These are phyloP conservation scores for Apiosordaria backusii DNA, from an alignment of 495 filamentous ascomycete species.

Conservation along the genomic window DNA sequence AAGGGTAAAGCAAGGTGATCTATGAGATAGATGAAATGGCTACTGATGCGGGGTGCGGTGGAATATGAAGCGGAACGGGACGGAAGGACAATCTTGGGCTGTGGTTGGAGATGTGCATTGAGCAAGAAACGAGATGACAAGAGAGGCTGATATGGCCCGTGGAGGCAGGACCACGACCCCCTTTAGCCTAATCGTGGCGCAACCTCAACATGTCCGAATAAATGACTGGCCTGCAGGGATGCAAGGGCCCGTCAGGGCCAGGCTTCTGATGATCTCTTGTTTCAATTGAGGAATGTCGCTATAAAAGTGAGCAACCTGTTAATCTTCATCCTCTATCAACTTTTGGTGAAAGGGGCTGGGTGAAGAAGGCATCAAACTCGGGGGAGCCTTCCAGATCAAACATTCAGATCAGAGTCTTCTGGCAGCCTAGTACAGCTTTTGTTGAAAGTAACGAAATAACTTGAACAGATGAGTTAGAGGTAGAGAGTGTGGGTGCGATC, in stretches of 20 bases:
- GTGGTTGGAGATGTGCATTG: conserved; percentile 23
- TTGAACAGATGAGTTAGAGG: no score
- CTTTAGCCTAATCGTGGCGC: conserved; percentile 17
- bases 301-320: background rate
- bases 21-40: conserved; percentile 22
- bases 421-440: no score
- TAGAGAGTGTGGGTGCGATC: no score
- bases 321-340: no score
- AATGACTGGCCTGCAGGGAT: background rate
- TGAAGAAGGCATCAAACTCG: no score
- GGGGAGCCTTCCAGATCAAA: no score
- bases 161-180: background rate
- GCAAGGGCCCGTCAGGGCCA: background rate
- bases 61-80: conserved; percentile 26
- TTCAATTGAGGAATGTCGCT: background rate
- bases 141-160: conserved; percentile 13
- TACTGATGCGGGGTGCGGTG: conserved; percentile 15
- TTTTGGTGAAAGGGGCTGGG: no score
- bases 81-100: conserved; percentile 13
- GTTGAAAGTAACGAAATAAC: no score
- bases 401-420: no score
- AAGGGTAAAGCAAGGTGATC: conserved; percentile 25
- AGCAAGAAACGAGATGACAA: conserved; percentile 18
- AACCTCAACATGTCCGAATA: conserved; percentile 8
- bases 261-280: background rate